phyloP scores from a whole-genome alignment of 257 asterid species.

The Solanum boliviense region DNA sequence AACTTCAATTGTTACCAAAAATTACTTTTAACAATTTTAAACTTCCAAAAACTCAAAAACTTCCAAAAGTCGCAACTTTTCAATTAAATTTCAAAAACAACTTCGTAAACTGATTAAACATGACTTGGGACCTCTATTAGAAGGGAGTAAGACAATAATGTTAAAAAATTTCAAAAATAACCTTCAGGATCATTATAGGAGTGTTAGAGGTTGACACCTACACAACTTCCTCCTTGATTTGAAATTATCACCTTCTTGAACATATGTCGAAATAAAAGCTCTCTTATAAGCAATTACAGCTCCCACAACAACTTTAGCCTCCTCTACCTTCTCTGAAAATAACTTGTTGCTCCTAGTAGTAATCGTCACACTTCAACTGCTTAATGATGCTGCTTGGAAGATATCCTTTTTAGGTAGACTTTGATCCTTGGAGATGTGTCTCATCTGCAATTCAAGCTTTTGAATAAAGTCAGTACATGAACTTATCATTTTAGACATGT shows the following conservation, averaged over 20 bases:
- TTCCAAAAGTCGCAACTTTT: background rate
- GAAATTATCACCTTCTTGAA: background rate
- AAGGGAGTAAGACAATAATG: background rate
- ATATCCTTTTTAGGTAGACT: no score
- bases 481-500: background rate
- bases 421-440: background rate
- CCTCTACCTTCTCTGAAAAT: background rate
- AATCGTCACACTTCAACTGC: no score
- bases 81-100: background rate
- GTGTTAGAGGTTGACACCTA: background rate
- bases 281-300: background rate
- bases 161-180: no score
- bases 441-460: background rate
- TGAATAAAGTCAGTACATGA: no score
- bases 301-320: background rate
- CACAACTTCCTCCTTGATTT: background rate
- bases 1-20: no score
- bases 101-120: background rate
- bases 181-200: background rate
- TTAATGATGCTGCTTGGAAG: no score
- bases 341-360: background rate
- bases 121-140: background rate
- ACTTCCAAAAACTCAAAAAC: background rate
- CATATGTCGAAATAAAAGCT: no score
- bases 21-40: no score